A percentile compares a stretch with the other conserved stretches of the same genome.
Conservation (phyloP, 257 asterid genomes). For the Nicotiana tabacum region DNA sequence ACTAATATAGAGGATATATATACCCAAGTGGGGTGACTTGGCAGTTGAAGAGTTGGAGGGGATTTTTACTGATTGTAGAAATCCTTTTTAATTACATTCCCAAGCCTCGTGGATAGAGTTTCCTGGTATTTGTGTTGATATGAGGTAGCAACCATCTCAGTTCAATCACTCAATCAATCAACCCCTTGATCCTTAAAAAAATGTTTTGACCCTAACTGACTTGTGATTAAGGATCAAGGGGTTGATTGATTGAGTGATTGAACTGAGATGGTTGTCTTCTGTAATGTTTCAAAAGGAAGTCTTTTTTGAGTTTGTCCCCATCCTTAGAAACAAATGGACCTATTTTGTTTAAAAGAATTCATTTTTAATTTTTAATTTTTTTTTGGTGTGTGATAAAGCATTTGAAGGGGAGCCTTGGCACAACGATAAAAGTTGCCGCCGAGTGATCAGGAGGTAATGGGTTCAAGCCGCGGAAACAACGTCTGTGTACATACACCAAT, state of each 20-base stretch:
- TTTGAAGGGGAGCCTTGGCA: background rate
- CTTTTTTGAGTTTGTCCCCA: background rate
- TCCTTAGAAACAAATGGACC: background rate
- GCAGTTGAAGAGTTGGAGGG: background rate
- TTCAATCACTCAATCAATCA: too few species aligned
- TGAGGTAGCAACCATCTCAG: too few species aligned
- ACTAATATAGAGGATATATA: too few species aligned
- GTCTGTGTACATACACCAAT: too few species aligned
- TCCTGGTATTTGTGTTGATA: background rate
- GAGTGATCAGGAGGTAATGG: too few species aligned
- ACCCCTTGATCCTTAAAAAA: too few species aligned
- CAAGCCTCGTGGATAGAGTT: background rate
- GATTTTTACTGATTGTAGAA: too few species aligned
- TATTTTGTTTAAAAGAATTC: background rate
- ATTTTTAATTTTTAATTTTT: background rate
- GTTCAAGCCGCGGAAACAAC: too few species aligned
- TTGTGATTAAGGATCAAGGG: background rate
- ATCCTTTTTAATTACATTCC: background rate
- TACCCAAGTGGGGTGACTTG: background rate
- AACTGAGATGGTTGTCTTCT: background rate
- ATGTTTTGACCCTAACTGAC: background rate
- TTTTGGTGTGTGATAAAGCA: background rate
- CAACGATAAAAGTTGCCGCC: too few species aligned
- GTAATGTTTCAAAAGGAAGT: background rate
- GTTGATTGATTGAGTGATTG: background rate